Percentiles rank a stretch among this genome's conserved stretches.
Conservation (phyloP, 345 rosid genomes). For the Physaria fendleri region DNA sequence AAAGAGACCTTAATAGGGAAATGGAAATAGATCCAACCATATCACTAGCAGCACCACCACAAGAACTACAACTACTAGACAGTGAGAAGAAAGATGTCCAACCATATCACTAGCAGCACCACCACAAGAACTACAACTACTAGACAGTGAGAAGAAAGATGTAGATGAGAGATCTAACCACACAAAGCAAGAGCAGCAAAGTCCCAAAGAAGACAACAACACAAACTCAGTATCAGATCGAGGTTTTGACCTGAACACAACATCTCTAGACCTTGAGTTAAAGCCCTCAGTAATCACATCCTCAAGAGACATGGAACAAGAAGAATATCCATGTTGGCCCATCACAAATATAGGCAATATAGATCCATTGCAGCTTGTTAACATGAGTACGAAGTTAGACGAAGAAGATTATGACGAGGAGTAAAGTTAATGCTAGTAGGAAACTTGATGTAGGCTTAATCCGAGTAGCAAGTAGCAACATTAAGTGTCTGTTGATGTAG, state of each 20-base stretch:
- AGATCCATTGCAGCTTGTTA: slow-evolving; percentile 80
- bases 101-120: too few species aligned
- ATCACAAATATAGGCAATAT: slow-evolving; percentile 70
- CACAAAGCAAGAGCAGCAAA: slow-evolving; percentile 38
- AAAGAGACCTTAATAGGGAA: slow-evolving; percentile 61
- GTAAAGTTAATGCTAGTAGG: slow-evolving; percentile 53
- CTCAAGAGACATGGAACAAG: not conserved
- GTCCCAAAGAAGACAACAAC: slow-evolving; percentile 29
- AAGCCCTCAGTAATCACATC: slow-evolving; percentile 34
- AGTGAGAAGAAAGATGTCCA: too few species aligned
- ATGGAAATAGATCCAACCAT: slow-evolving; percentile 46
- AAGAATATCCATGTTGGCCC: slow-evolving; percentile 89
- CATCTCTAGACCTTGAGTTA: slow-evolving; percentile 54
- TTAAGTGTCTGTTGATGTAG: slow-evolving; percentile 17
- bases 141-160: slow-evolving; percentile 7
- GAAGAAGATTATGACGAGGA: slow-evolving; percentile 93
- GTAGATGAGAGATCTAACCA: slow-evolving; percentile 5
- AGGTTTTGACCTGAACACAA: slow-evolving; percentile 36
- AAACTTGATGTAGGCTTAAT: slow-evolving; percentile 7
- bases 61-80: too few species aligned
- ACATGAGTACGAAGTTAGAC: slow-evolving; percentile 53
- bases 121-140: not conserved
- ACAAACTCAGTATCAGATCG: slow-evolving; percentile 17
- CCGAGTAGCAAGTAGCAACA: slow-evolving; percentile 17
- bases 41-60: slow-evolving; percentile 21